Base-by-base conservation (phyloP, 371 early-diverging fungal species). In the Cladochytrium tenue region DNA sequence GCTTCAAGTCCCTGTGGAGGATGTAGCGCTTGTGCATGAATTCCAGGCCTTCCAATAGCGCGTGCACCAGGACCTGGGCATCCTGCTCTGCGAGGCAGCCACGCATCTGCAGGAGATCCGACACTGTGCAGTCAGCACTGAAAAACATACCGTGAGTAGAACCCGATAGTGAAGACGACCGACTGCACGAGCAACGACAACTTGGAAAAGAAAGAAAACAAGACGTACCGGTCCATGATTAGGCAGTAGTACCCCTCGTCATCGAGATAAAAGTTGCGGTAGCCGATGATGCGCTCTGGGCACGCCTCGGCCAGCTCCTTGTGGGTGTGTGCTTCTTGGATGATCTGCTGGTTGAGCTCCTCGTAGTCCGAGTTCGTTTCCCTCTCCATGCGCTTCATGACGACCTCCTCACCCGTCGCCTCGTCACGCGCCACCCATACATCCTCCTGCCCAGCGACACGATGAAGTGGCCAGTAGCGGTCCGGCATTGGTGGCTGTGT, bases 1-100 rank as follows among this genome's bases (percentile, higher is more conserved):
- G 75, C 60, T 75, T 75, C 32, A 75, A 69, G 60, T 75, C 75
- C 7, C 69, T 55, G 34, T 75, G 71, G 26, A 71, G 68, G 51
- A 55, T 53, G 17, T 60, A 63, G 3, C 60, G 34, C n/a, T 26
- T 55, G 53, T 75, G 75, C 27, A 68, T 58, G 28, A 63, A 56
- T 5, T 33, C 32, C 2, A 75, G 43, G 3, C 60, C 72, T 32
- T 71, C 71, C 15, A 75, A 28, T 43, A 69, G 50, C 1, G 69
- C 71, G 50, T 60, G 65, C 20, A 71, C 61, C 23, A 63, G 56
- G 10, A 69, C 60, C 33, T 64, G 34, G 17, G 67, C 68, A 7
- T 68, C 69, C 1, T 33, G n/a, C 51, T 75, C 75, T 10, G 52
- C 35, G 20, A 75, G 53, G 15, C 10, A 20, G 4, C 43, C 60